Evolutionary conservation across 345 rosid genomes (phyloP).

Genomic region (Acer saccharum): DNA sequence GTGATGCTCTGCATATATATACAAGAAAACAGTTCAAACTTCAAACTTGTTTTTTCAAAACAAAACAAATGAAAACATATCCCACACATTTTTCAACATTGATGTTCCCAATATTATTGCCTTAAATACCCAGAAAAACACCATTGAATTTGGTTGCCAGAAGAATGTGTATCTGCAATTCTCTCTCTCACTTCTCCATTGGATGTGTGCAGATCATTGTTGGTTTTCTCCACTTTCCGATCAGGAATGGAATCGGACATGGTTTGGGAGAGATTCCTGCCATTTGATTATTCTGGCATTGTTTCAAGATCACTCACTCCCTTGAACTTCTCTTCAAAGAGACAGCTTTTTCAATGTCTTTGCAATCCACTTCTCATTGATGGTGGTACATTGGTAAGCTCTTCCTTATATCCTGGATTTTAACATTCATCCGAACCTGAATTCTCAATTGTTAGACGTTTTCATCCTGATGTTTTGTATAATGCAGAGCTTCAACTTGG

Average conservation of each 20-base stretch:
- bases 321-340: conserved; percentile 48
- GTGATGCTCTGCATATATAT: not conserved
- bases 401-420: not conserved
- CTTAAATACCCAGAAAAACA: not conserved
- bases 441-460: no score
- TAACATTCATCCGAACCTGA: not conserved
- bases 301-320: conserved; percentile 30
- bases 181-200: conserved; percentile 64
- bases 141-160: conserved; percentile 41
- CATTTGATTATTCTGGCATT: conserved; percentile 32
- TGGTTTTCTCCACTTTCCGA: conserved; percentile 48
- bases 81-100: not conserved
- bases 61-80: not conserved
- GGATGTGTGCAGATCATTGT: conserved; percentile 49
- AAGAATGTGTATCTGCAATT: conserved; percentile 56
- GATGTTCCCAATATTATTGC: no score
- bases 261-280: conserved; percentile 65
- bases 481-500: conserved; percentile 58
- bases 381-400: conserved; percentile 46
- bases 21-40: not conserved
- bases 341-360: conserved; percentile 50
- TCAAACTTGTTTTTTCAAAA: no score
- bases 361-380: conserved; percentile 53
- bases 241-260: conserved; percentile 64
- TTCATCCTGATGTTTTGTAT: not conserved